Percentiles rank a stretch among this genome's conserved stretches.
Conservation (phyloP, 2,329 filamentous ascomycete genomes). For the Chrysoporthe austroafricana region DNA sequence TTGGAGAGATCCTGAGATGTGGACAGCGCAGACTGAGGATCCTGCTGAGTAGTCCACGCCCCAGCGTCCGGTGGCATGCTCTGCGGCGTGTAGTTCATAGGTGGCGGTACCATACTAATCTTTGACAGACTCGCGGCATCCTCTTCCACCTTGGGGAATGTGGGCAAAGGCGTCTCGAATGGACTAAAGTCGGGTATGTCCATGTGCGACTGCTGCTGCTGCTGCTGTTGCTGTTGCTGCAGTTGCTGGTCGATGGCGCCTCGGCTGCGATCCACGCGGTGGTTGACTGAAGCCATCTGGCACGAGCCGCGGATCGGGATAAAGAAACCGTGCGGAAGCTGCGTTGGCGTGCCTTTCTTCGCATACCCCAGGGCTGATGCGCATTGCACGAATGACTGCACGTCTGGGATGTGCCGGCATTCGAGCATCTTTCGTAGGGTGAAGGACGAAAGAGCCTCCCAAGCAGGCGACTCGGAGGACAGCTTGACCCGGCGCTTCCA, state of each 20-base stretch:
- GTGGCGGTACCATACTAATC: conserved; percentile 27
- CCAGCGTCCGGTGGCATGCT: conserved; percentile 25
- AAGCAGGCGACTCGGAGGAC: conserved; percentile 41
- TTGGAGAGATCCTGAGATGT: conserved; percentile 28
- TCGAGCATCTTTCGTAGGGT: conserved; percentile 50
- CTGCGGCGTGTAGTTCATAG: conserved; percentile 27
- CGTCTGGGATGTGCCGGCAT: conserved; percentile 48
- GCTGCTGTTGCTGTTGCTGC: conserved; percentile 28
- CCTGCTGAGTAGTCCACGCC: conserved; percentile 26
- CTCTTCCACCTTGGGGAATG: conserved; percentile 29
- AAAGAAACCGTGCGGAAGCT: conserved; percentile 26
- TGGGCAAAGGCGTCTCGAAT: conserved; percentile 28
- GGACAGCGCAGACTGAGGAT: conserved; percentile 27
- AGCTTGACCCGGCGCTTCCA: conserved; percentile 45
- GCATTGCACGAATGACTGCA: conserved; percentile 44
- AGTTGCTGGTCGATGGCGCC: conserved; percentile 29
- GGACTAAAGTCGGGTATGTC: conserved; percentile 28
- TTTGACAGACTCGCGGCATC: conserved; percentile 29
- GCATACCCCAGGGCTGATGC: conserved; percentile 39
- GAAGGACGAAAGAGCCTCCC: conserved; percentile 48
- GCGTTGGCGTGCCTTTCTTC: conserved; percentile 24
- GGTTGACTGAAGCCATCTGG: conserved; percentile 25
- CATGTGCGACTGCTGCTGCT: conserved; percentile 24
- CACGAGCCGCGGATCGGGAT: conserved; percentile 35
- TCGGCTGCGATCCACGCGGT: conserved; percentile 27